Evolutionary conservation across 768 basidiomycete species (phyloP).

Genomic region (Roridomyces roridus): DNA sequence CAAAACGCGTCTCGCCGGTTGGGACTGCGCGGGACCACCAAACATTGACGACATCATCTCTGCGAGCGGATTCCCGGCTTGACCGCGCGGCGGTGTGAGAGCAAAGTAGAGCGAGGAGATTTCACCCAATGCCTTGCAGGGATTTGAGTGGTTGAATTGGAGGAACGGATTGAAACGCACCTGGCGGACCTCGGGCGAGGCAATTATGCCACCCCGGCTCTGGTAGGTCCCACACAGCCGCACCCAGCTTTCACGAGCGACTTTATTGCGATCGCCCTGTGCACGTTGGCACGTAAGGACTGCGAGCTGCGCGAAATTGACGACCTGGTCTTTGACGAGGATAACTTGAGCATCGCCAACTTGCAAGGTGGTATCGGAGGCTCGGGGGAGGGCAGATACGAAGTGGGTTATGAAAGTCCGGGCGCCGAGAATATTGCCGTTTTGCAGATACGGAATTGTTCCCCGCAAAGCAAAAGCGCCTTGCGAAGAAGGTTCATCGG

Average conservation of each 20-base stretch:
- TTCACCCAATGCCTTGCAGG: slow-evolving; percentile 76
- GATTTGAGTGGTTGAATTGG: not conserved
- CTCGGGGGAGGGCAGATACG: slow-evolving; percentile 64
- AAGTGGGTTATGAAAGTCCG: slow-evolving; percentile 91
- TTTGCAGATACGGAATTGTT: slow-evolving; percentile 84
- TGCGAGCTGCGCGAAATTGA: slow-evolving; percentile 93
- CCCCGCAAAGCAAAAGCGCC: slow-evolving; percentile 87
- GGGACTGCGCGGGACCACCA: slow-evolving; percentile 63
- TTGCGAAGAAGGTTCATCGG: slow-evolving; percentile 47
- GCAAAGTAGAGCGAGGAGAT: slow-evolving; percentile 84
- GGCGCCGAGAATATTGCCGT: slow-evolving; percentile 92
- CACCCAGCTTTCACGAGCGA: slow-evolving; percentile 83
- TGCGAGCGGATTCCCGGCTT: slow-evolving; percentile 80
- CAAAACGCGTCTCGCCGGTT: slow-evolving; percentile 49
- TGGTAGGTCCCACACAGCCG: slow-evolving; percentile 86
- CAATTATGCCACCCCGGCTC: slow-evolving; percentile 67
- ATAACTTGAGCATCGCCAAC: slow-evolving; percentile 67
- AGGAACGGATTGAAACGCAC: slow-evolving; percentile 45
- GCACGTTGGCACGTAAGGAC: slow-evolving; percentile 88
- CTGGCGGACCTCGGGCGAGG: slow-evolving; percentile 64
- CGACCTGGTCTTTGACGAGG: slow-evolving; percentile 73
- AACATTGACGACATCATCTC: slow-evolving; percentile 91
- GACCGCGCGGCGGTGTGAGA: slow-evolving; percentile 76
- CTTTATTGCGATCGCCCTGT: slow-evolving; percentile 79
- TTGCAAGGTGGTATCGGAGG: slow-evolving; percentile 51